Percentiles rank a stretch among this genome's conserved stretches.
These are phyloP conservation scores for Eucalyptus regnans DNA, from an alignment of 345 rosid genomes.

Conservation along the genomic window DNA sequence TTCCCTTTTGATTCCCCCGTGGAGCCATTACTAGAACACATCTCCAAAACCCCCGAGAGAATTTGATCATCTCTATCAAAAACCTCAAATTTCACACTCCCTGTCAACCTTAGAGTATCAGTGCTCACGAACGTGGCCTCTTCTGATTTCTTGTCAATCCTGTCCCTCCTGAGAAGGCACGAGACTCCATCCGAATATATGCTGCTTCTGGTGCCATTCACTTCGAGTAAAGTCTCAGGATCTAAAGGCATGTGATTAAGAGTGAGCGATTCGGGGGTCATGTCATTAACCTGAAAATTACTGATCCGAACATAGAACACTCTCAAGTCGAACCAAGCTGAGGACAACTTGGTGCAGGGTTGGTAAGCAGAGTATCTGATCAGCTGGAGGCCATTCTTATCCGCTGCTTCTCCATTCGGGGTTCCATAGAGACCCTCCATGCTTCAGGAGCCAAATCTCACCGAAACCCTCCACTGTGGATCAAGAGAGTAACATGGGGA, in stretches of 20 bases:
- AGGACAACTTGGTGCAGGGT: conserved; percentile 24
- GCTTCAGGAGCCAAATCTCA: conserved; percentile 21
- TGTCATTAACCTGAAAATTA: conserved; percentile 54
- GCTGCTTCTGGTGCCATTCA: conserved; percentile 54
- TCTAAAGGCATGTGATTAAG: conserved; percentile 67
- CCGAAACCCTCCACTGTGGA: conserved; percentile 9
- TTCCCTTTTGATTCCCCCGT: conserved; percentile 44
- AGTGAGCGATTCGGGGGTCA: conserved; percentile 61
- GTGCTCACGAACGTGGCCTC: conserved; percentile 92
- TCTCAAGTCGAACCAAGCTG: conserved; percentile 68
- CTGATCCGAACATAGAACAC: conserved; percentile 84
- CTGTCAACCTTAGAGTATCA: conserved; percentile 61
- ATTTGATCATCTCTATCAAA: conserved; percentile 42
- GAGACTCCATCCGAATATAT: conserved; percentile 48
- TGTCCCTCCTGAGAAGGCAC: conserved; percentile 65
- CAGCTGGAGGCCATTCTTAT: conserved; percentile 32
- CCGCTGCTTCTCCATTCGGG: conserved; percentile 16
- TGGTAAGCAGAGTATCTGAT: conserved; percentile 52
- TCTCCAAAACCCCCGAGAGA: conserved; percentile 71
- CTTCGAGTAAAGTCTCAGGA: conserved; percentile 68
- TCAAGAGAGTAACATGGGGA: conserved; percentile 3
- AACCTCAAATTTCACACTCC: conserved; percentile 82
- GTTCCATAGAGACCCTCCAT: conserved; percentile 44
- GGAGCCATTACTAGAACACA: conserved; percentile 40
- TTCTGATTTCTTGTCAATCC: conserved; percentile 69